These are phyloP conservation scores for Candida ovalis DNA, from an alignment of 805 yeast species.

Conservation along the genomic window DNA sequence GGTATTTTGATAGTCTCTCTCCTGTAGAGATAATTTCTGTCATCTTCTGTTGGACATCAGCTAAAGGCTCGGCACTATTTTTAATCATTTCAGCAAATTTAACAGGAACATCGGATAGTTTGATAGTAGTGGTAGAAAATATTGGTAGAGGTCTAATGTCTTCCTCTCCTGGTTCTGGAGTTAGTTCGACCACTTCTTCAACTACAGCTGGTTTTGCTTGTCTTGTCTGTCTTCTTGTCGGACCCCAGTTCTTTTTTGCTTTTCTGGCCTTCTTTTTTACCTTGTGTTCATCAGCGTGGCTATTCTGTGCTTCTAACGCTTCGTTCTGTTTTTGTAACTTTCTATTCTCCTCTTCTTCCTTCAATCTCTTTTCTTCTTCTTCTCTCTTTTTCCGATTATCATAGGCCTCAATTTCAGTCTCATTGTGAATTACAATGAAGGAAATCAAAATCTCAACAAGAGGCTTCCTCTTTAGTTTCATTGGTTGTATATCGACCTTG, in stretches of 20 bases:
- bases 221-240: conserved; percentile 27
- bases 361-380: conserved; percentile 29
- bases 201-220: conserved; percentile 8
- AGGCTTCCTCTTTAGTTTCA: conserved; percentile 17
- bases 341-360: conserved; percentile 21
- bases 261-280: conserved; percentile 22
- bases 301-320: conserved; percentile 24
- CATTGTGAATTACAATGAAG: conserved; percentile 48
- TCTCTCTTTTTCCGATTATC: conserved; percentile 33
- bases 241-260: conserved; percentile 28
- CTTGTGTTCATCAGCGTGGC: conserved; percentile 24
- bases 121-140: conserved; percentile 63
- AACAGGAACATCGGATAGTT: conserved; percentile 59
- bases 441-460: conserved; percentile 43
- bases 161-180: conserved; percentile 28
- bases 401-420: conserved; percentile 43
- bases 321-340: conserved; percentile 20
- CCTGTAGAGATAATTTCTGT: conserved; percentile 56
- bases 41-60: conserved; percentile 61
- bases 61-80: conserved; percentile 59
- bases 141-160: conserved; percentile 43
- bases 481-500: too few species aligned
- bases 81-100: conserved; percentile 60
- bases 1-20: conserved; percentile 52
- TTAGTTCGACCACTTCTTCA: conserved; percentile 19